A percentile compares a stretch with the other conserved stretches of the same genome.
Conservation (phyloP, 495 filamentous ascomycete genomes). For the Diplogelasinospora grovesii region DNA sequence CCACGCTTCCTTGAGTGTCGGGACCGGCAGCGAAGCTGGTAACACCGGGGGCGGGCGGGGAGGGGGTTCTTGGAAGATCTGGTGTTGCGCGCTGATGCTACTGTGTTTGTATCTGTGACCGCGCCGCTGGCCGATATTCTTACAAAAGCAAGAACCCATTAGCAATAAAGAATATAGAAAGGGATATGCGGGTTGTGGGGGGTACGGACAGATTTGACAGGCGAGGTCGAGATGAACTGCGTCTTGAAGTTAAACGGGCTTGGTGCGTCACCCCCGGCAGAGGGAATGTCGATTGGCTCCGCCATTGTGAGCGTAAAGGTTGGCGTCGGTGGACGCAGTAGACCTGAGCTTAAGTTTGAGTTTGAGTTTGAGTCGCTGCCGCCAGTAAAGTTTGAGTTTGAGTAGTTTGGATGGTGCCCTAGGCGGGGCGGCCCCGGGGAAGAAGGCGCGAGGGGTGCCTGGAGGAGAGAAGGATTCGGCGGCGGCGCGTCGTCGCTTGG, state of each 20-base stretch:
- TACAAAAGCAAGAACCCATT: background rate
- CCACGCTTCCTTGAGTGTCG: constrained; percentile 79
- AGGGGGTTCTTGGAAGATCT: constrained; percentile 94
- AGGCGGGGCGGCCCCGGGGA: too few species aligned
- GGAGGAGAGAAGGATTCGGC: background rate
- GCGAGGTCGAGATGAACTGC: constrained; percentile 65
- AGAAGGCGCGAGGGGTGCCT: constrained; percentile 12
- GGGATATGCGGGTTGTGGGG: background rate
- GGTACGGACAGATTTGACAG: constrained; percentile 71
- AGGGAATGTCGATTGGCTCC: constrained; percentile 24
- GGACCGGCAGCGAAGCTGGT: constrained; percentile 90
- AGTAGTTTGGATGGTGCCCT: too few species aligned
- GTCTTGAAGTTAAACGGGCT: constrained; percentile 94
- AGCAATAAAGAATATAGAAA: background rate
- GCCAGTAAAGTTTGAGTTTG: too few species aligned
- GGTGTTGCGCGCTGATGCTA: constrained; percentile 77
- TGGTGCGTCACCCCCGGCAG: constrained; percentile 30
- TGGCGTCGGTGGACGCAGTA: constrained; percentile 9
- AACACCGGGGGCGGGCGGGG: constrained; percentile 79
- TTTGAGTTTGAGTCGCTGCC: too few species aligned
- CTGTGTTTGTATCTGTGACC: constrained; percentile 98
- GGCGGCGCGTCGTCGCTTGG: too few species aligned
- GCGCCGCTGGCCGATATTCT: constrained; percentile 83
- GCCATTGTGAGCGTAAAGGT: constrained; percentile 28
- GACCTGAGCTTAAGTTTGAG: too few species aligned